Evolutionary conservation across 2,329 filamentous ascomycete genomes (phyloP).

Genomic region (Hypoxylon sp.): DNA sequence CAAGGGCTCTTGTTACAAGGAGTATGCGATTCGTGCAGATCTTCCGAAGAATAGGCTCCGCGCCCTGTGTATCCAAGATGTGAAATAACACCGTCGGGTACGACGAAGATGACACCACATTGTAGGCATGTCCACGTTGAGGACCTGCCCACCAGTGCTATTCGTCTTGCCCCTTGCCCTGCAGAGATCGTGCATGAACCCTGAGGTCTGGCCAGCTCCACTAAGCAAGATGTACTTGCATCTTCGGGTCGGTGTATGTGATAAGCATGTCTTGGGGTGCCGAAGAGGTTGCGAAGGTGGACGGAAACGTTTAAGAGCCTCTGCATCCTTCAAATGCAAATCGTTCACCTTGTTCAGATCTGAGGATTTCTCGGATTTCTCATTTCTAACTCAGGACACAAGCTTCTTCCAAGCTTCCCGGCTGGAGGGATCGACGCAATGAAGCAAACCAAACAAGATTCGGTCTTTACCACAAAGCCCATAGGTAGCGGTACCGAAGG

Average conservation of each 20-base stretch:
- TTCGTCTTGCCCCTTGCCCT: not conserved
- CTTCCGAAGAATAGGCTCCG: conserved; percentile 4
- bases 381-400: not conserved
- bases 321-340: not conserved
- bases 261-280: conserved; percentile 8
- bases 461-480: not conserved
- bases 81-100: conserved; percentile 10
- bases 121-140: not conserved
- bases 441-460: conserved; percentile 2
- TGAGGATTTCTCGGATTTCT: not conserved
- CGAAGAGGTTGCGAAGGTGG: conserved; percentile 15
- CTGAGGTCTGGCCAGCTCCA: conserved; percentile 1
- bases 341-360: not conserved
- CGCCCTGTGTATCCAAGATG: not conserved
- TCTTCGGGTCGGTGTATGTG: not conserved
- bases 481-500: not conserved
- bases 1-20: not conserved
- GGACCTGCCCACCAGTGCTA: not conserved
- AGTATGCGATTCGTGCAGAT: conserved; percentile 2
- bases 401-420: not conserved
- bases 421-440: conserved; percentile 6
- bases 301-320: not conserved
- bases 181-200: conserved; percentile 7
- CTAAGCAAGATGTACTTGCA: not conserved
- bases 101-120: conserved; percentile 13